These are phyloP conservation scores for Flagelloscypha sp. DNA, from an alignment of 768 basidiomycete species.

Conservation along the genomic window DNA sequence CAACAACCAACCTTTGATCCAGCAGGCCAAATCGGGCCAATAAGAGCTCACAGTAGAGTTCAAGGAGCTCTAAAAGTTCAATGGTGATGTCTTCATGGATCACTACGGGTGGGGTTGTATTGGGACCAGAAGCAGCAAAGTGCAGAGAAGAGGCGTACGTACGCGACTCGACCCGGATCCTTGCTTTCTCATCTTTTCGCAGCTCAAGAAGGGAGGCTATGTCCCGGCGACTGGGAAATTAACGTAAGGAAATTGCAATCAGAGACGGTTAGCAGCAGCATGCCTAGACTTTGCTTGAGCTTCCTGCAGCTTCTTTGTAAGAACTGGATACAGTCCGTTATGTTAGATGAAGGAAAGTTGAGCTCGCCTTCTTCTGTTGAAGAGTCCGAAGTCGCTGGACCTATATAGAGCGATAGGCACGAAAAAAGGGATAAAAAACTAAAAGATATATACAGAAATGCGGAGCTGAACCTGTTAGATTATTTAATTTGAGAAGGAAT, in stretches of 20 bases:
- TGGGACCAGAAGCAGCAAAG: slow-evolving; percentile 10
- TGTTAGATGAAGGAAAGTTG: too few relatives aligned
- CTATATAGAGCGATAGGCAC: slow-evolving; percentile 32
- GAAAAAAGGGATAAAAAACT: slow-evolving; percentile 1
- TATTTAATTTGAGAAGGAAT: slow-evolving; percentile 1
- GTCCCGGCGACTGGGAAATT: slow-evolving; percentile 59
- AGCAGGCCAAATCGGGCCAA: slow-evolving; percentile 87
- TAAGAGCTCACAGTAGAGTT: slow-evolving; percentile 91
- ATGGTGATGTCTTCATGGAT: slow-evolving; percentile 81
- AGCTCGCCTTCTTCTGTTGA: slow-evolving; percentile 92
- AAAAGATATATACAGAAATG: slow-evolving; percentile 26
- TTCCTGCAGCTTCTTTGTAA: too few relatives aligned
- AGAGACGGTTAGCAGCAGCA: too few relatives aligned
- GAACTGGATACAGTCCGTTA: too few relatives aligned
- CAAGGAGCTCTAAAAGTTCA: slow-evolving; percentile 85
- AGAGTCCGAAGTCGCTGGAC: slow-evolving; percentile 79
- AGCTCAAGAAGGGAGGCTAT: slow-evolving; percentile 74
- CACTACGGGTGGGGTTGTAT: slow-evolving; percentile 29
- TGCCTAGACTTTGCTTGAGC: slow-evolving; percentile 81
- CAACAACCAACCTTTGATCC: slow-evolving; percentile 66
- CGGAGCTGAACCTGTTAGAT: slow-evolving; percentile 36
- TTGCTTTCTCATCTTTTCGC: slow-evolving; percentile 76
- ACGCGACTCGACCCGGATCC: slow-evolving; percentile 81
- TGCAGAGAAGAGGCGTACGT: slow-evolving; percentile 25
- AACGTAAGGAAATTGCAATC: slow-evolving; percentile 15